phyloP scores from a whole-genome alignment of 495 filamentous ascomycete species.

The Xylaria cubensis region DNA sequence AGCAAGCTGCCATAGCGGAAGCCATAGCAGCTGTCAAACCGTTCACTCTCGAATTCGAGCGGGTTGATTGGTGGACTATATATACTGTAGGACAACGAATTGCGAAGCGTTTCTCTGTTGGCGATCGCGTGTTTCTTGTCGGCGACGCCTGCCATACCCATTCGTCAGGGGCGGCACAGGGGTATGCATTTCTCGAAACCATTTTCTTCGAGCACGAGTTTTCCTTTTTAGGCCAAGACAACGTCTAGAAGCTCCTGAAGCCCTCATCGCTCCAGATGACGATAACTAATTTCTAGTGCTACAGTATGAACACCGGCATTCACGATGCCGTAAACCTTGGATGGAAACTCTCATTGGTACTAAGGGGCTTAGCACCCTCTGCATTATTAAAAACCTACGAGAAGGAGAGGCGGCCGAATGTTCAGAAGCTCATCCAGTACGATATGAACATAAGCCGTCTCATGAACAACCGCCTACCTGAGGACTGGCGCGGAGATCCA shows the following conservation, averaged over 20 bases:
- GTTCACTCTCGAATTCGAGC: constrained; percentile 49
- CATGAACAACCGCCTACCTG: constrained; percentile 43
- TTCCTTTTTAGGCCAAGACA: no score
- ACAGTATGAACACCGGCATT: constrained; percentile 65
- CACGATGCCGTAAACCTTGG: constrained; percentile 65
- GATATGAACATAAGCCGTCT: constrained; percentile 48
- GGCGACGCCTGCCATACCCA: constrained; percentile 68
- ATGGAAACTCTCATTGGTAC: constrained; percentile 58
- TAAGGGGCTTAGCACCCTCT: constrained; percentile 34
- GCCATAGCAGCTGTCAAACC: constrained; percentile 45
- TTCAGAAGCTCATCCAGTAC: constrained; percentile 43
- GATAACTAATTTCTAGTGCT: no score
- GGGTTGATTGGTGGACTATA: constrained; percentile 59
- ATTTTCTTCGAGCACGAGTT: no score
- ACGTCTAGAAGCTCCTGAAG: no score
- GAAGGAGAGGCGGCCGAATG: constrained; percentile 47
- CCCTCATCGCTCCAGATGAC: no score
- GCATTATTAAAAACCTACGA: constrained; percentile 48
- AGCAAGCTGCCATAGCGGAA: constrained; percentile 41
- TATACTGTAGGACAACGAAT: constrained; percentile 62
- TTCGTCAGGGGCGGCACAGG: constrained; percentile 63
- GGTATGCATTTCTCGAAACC: no score
- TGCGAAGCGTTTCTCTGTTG: constrained; percentile 51
- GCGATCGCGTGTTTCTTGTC: constrained; percentile 56
- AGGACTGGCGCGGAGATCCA: constrained; percentile 50